These are phyloP conservation scores for Epichloe uncinata DNA, from an alignment of 2,329 filamentous ascomycete genomes.

Conservation along the genomic window DNA sequence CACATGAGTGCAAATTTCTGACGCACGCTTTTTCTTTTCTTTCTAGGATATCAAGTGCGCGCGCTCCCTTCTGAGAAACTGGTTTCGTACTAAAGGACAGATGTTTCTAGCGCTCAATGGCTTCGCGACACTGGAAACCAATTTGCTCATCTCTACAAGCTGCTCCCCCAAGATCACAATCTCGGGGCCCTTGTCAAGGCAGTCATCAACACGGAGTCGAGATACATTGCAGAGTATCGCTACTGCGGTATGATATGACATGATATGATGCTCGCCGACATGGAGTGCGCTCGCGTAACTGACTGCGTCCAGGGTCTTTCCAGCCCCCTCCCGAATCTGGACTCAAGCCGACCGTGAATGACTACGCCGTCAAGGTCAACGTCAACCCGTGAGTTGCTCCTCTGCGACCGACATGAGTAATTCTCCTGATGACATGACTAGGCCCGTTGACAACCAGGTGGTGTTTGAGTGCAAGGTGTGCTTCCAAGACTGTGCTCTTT, in stretches of 20 bases:
- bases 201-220: slow-evolving; percentile 57
- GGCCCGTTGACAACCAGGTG: slow-evolving; percentile 13
- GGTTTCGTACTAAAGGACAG: background rate
- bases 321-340: slow-evolving; percentile 70
- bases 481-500: too few species aligned
- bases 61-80: background rate
- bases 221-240: slow-evolving; percentile 54
- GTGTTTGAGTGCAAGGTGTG: slow-evolving; percentile 17
- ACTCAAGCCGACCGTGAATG: slow-evolving; percentile 13
- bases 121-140: slow-evolving; percentile 71
- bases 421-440: background rate
- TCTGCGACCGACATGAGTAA: background rate
- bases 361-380: slow-evolving; percentile 11
- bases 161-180: slow-evolving; percentile 42
- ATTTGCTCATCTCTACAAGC: slow-evolving; percentile 52
- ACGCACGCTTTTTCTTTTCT: background rate
- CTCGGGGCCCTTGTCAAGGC: slow-evolving; percentile 56
- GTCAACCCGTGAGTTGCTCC: slow-evolving; percentile 12
- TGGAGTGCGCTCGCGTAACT: background rate
- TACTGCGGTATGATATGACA: slow-evolving; percentile 43
- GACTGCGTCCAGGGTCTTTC: slow-evolving; percentile 51
- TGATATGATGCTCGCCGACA: background rate
- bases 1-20: slow-evolving; percentile 18
- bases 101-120: slow-evolving; percentile 37
- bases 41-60: slow-evolving; percentile 14